Conservation (phyloP, 768 basidiomycete species). For the Asterophora parasitica region DNA sequence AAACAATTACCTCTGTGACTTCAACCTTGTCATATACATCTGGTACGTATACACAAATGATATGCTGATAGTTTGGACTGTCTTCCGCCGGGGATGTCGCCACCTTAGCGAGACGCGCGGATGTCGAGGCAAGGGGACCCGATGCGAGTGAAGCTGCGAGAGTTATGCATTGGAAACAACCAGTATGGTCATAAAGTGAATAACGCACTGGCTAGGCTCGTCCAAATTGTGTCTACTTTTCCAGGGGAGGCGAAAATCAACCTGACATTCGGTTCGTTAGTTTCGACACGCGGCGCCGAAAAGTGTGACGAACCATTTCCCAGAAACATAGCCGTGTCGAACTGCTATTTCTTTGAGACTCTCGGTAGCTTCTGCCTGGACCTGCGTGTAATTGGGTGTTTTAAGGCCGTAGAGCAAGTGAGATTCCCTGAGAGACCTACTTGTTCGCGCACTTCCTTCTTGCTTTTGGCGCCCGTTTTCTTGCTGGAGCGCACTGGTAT, state of each 20-base stretch:
- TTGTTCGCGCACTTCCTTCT: conserved; percentile 70
- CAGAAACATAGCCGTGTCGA: conserved; percentile 47
- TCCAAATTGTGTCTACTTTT: conserved; percentile 62
- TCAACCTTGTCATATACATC: conserved; percentile 62
- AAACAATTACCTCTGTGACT: conserved; percentile 43
- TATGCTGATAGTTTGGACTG: conserved; percentile 48
- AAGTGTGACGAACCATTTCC: conserved; percentile 55
- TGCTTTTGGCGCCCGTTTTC: conserved; percentile 67
- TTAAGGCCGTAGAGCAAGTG: not conserved
- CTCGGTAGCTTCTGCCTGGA: conserved; percentile 52
- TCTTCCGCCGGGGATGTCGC: conserved; percentile 53
- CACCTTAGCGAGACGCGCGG: conserved; percentile 57
- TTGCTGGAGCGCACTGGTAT: conserved; percentile 68
- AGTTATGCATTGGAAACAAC: not conserved
- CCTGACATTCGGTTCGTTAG: conserved; percentile 33
- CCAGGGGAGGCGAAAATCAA: conserved; percentile 59
- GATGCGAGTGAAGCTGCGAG: conserved; percentile 55
- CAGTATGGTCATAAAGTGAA: not conserved
- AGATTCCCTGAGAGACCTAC: conserved; percentile 30
- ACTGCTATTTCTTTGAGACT: conserved; percentile 58
- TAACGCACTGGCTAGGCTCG: conserved; percentile 51
- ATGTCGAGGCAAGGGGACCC: conserved; percentile 57
- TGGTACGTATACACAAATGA: conserved; percentile 70
- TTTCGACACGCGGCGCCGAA: not conserved
- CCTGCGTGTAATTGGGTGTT: conserved; percentile 28